These are phyloP conservation scores for Takashimella koratensis DNA, from an alignment of 1,284 basidiomycete species.

Conservation along the genomic window DNA sequence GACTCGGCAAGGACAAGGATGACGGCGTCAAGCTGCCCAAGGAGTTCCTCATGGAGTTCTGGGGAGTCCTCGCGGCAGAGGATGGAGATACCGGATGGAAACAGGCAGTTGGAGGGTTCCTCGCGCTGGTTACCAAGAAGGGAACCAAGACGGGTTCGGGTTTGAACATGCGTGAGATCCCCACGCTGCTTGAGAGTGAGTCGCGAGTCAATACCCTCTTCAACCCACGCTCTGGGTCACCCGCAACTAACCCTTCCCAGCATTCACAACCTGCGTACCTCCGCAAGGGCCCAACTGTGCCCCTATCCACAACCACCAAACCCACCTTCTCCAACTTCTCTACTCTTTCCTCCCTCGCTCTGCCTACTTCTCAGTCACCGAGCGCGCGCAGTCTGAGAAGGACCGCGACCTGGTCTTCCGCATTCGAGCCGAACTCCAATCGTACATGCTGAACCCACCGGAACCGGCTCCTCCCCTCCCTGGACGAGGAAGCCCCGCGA, in stretches of 20 bases:
- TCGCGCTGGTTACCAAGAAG: constrained; percentile 37
- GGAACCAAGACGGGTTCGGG: constrained; percentile 44
- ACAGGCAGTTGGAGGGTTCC: constrained; percentile 27
- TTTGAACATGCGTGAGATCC: constrained; percentile 43
- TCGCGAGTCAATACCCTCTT: no score
- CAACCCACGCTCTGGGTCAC: not conserved
- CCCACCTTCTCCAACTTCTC: constrained; percentile 41
- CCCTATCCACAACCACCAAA: constrained; percentile 25
- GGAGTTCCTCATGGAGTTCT: constrained; percentile 45
- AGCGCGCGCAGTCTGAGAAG: constrained; percentile 35
- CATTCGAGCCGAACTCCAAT: constrained; percentile 44
- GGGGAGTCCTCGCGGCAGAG: constrained; percentile 36
- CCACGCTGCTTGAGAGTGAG: constrained; percentile 39
- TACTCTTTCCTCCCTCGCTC: constrained; percentile 35
- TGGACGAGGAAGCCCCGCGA: constrained; percentile 5
- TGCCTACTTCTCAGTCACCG: constrained; percentile 35
- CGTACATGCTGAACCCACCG: constrained; percentile 24
- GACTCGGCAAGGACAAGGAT: constrained; percentile 21
- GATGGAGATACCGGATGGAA: constrained; percentile 41
- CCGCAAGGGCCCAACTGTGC: constrained; percentile 15
- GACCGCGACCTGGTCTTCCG: constrained; percentile 43
- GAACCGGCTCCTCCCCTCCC: not conserved
- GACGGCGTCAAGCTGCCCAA: constrained; percentile 39
- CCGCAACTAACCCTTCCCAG: constrained; percentile 10
- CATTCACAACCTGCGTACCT: constrained; percentile 30